phyloP scores from a whole-genome alignment of 2,329 filamentous ascomycete species.

The Monosporascus sp. region DNA sequence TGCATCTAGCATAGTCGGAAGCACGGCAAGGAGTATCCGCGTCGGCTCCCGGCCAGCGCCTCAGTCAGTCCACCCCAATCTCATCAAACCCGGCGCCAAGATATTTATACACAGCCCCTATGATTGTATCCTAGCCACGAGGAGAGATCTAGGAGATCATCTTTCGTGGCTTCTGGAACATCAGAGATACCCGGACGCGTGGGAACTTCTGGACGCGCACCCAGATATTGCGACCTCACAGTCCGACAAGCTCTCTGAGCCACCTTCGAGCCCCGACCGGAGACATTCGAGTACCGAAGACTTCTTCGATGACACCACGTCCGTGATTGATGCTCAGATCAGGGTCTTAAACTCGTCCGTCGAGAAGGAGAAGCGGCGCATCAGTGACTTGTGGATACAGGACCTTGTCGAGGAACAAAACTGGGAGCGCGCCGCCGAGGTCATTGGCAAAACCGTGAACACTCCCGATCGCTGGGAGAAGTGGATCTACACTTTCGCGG shows the following conservation, averaged over 20 bases:
- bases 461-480: conserved; percentile 85
- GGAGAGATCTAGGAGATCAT: conserved; percentile 80
- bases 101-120: conserved; percentile 96
- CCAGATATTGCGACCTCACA: conserved; percentile 60
- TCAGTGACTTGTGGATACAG: conserved; percentile 90
- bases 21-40: conserved; percentile 31
- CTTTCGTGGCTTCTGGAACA: conserved; percentile 80
- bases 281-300: conserved; percentile 45
- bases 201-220: conserved; percentile 83
- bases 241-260: conserved; percentile 35
- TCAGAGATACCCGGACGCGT: conserved; percentile 76
- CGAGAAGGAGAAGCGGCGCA: conserved; percentile 81
- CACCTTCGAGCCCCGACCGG: conserved; percentile 36
- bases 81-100: conserved; percentile 55
- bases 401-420: conserved; percentile 70
- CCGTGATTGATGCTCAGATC: conserved; percentile 57
- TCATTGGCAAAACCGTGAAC: conserved; percentile 77
- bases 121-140: conserved; percentile 89
- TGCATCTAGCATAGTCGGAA: conserved; percentile 42
- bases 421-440: conserved; percentile 72
- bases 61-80: conserved; percentile 44
- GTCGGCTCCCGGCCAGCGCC: conserved; percentile 17
- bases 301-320: conserved; percentile 69
- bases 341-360: conserved; percentile 57
- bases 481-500: conserved; percentile 90